Evolutionary conservation across 257 asterid genomes (phyloP), one percentile per base, ranked within the genome.

Genomic region (Nicotiana tabacum): DNA sequence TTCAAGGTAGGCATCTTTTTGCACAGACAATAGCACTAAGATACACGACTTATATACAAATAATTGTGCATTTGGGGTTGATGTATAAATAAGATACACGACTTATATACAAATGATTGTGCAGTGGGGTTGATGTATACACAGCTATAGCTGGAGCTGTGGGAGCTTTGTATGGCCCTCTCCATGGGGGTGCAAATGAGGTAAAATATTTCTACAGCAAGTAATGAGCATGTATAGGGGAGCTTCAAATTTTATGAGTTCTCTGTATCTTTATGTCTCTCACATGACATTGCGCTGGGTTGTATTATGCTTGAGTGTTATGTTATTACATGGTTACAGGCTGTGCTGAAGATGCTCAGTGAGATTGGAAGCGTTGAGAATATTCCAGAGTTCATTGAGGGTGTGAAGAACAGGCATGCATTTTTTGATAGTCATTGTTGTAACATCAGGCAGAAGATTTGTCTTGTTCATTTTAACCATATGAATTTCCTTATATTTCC

Each of bases 151-250:
- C 99, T 83, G 99, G 99, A 82, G 98, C 99, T 30, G 99, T 94
- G 85, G 99, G 99, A 84, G 99, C 99, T 60, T 83, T 96, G 91
- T 96, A 96, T 89, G 99, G 99, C 77, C 98, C 99, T 61, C 98
- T 96, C 85, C 99, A 96, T 86, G 99, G 99, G 86, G 99, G 99
- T 83, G 99, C 99, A 8, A 96, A 94, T 82, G 99, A 96, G 98
- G 99, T 96, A 92, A 29, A n/a, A 55, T 27, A 69, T 13, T 33
- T 13, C 8, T 65, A 78, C 43, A 12, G n/a, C 33, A 51, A 80
- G 13, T 55, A 58, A 76, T 76, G 51, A 30, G 21, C 53, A 69
- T 66, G 6, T 32, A 24, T n/a, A 10, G 83, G 66, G 56, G 15
- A 65, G 39, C 24, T 48, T 74, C 80, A 24, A 46, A 57, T 48